These are phyloP conservation scores for Aristolochia californica DNA, from an alignment of 164 flowering plant species.

Conservation along the genomic window DNA sequence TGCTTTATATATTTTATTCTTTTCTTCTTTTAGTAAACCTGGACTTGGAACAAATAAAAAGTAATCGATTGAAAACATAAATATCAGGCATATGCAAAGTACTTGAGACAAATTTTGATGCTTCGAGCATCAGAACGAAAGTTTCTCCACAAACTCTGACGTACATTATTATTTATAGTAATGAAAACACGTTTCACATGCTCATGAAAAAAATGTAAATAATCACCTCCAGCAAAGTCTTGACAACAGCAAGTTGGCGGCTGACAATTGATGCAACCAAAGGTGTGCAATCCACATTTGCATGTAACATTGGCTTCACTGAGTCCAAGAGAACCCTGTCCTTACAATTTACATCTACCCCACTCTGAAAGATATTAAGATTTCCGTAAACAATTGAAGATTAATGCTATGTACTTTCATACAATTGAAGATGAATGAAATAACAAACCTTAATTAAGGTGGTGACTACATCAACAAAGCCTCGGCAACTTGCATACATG, in stretches of 20 bases:
- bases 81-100: neutral
- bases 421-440: no score
- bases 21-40: no score
- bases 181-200: neutral
- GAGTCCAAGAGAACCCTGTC: slow-evolving; percentile 37
- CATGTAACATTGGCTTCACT: slow-evolving; percentile 37
- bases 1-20: no score
- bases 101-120: neutral
- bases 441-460: neutral
- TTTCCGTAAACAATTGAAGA: neutral
- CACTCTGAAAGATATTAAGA: slow-evolving; percentile 18
- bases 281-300: slow-evolving; percentile 39
- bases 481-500: slow-evolving; percentile 7
- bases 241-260: slow-evolving; percentile 34
- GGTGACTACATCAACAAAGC: slow-evolving; percentile 4
- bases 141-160: no score
- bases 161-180: neutral
- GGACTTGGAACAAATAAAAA: no score
- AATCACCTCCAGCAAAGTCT: slow-evolving; percentile 32
- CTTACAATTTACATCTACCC: slow-evolving; percentile 36
- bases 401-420: no score
- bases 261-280: slow-evolving; percentile 41
- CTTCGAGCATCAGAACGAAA: no score
- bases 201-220: neutral
- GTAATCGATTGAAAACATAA: no score